Conservation (phyloP, 768 basidiomycete genomes). For the Psilocybe sp. region DNA sequence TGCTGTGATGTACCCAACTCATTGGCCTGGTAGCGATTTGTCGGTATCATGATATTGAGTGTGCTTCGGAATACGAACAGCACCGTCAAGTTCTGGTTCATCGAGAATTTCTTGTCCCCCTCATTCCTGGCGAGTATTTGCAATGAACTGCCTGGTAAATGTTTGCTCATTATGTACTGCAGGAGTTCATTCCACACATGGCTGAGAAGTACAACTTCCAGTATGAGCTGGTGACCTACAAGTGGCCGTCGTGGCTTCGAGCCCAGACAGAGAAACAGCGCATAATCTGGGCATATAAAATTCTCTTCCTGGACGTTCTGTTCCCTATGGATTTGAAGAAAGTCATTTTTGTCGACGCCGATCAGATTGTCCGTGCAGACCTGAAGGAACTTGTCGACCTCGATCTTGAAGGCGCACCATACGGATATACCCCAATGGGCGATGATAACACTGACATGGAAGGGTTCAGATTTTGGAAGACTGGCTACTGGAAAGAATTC, state of each 20-base stretch:
- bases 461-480: constrained; percentile 98
- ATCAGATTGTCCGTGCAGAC: constrained; percentile 96
- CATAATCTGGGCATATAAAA: constrained; percentile 99
- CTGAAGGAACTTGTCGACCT: constrained; percentile 92
- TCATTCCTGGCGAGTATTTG: constrained; percentile 75
- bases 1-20: not conserved
- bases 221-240: constrained; percentile 97
- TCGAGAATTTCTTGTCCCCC: constrained; percentile 97
- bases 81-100: constrained; percentile 99
- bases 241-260: constrained; percentile 99
- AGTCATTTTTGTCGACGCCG: constrained; percentile 98
- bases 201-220: constrained; percentile 91
- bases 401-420: constrained; percentile 89
- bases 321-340: constrained; percentile 99
- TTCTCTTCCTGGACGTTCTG: constrained; percentile 96
- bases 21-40: constrained; percentile 69
- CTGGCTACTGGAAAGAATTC: constrained; percentile 92
- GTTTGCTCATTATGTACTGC: not conserved
- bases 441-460: constrained; percentile 94
- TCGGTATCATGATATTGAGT: constrained; percentile 96
- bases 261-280: constrained; percentile 97
- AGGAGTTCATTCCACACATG: constrained; percentile 95
- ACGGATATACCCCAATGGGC: constrained; percentile 97
- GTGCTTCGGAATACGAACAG: constrained; percentile 92
- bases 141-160: not conserved